Base-by-base conservation (phyloP, 371 early-diverging fungal genomes). In the Quaeritorhiza haematococci region DNA sequence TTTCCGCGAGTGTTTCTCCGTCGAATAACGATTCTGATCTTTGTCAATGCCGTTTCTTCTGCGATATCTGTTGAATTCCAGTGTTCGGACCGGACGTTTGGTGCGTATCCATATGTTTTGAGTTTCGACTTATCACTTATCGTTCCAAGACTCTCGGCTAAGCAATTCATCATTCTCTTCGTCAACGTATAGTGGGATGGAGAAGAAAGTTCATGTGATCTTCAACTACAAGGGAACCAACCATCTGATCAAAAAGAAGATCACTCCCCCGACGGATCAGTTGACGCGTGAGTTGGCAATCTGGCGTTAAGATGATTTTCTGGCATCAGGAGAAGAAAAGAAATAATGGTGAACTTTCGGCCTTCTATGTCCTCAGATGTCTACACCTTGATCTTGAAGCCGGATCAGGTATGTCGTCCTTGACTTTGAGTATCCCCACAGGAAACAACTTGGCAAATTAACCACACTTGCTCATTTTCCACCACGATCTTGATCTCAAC, bases 341-440 rank as follows among this genome's bases (percentile, higher is more conserved):
- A 3, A 8, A 49, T 38, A 38, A 38, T 19, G 38, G 13, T 38
- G 19, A 38, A 13, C 13, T 13, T 38, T 38, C 38, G 13, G 46
- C 26, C 38, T 50, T n/a, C n/a, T 23, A 29, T 44, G 19, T 35
- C 21, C 38, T 28, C 56, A 62, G 65, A 91, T 69, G 68, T 92
- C 27, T 97, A 94, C 78, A 93, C 95, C 28, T 73, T 97, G 54
- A 75, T 85, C 51, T 72, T 96, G 51, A 78, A 87, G 68, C 91
- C 94, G 32, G 87, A 96, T 68, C 38, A 90, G 91, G 72, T 51
- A 84, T 32, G 30, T 27, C 4, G 27, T 51, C 27, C 15, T 51
- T 3, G 13, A 38, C 38, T 19, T 38, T n/a, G n/a, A n/a, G n/a
- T n/a, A n/a, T n/a, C n/a, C n/a, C n/a, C n/a, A n/a, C n/a, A n/a